Evolutionary conservation across 495 filamentous ascomycete species (phyloP).

Genomic region (Penicillium manginii): DNA sequence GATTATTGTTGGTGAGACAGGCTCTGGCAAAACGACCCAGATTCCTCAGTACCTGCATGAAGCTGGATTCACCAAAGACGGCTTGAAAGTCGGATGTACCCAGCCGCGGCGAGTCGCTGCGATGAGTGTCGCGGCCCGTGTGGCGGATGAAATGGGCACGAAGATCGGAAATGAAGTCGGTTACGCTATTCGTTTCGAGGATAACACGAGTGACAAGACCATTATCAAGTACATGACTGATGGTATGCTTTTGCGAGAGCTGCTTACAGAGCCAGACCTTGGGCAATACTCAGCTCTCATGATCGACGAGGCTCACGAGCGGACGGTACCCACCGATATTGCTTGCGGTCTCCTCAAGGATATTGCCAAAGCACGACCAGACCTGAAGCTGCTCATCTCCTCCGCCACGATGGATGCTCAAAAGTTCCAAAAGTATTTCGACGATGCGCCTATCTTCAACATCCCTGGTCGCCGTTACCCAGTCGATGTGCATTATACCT

Average conservation of each 20-base stretch:
- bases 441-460: conserved; percentile 95
- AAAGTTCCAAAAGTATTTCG: conserved; percentile 91
- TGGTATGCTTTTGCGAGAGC: conserved; percentile 91
- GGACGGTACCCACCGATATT: conserved; percentile 90
- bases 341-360: conserved; percentile 91
- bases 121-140: conserved; percentile 93
- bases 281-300: conserved; percentile 87
- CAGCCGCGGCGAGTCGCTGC: conserved; percentile 96
- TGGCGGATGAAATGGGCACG: conserved; percentile 92
- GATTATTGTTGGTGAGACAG: conserved; percentile 87
- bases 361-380: conserved; percentile 81
- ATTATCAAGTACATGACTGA: conserved; percentile 98
- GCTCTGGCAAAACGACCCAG: conserved; percentile 88
- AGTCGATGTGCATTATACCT: conserved; percentile 91
- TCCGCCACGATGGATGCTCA: conserved; percentile 95
- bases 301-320: conserved; percentile 97
- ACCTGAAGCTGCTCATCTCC: conserved; percentile 90
- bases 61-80: conserved; percentile 83
- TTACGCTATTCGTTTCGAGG: conserved; percentile 95
- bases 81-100: conserved; percentile 57
- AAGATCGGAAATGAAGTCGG: conserved; percentile 92
- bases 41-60: conserved; percentile 86
- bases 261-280: conserved; percentile 87
- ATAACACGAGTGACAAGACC: conserved; percentile 91
- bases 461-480: conserved; percentile 89